Conservation (phyloP, 352 stramenopile species). For the Globisporangium mamillatum region DNA sequence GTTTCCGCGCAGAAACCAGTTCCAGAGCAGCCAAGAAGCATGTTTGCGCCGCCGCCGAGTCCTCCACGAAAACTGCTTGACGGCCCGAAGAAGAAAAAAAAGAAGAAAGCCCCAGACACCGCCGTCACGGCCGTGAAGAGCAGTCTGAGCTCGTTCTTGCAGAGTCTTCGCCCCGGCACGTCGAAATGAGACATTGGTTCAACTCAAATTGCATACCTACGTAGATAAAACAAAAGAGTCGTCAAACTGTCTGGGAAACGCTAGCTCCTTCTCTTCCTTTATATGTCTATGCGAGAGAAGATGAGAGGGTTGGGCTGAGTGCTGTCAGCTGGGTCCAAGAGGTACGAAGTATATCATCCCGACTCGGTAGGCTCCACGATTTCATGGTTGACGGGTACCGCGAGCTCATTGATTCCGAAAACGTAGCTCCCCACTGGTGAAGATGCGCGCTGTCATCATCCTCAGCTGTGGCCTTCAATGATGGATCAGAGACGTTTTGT, state of each 20-base stretch:
- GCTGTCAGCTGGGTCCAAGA: constrained; percentile 16
- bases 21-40: constrained; percentile 24
- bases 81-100: constrained; percentile 73
- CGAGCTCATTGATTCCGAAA: constrained; percentile 2
- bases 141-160: constrained; percentile 61
- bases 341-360: constrained; percentile 14
- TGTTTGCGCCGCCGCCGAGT: constrained; percentile 53
- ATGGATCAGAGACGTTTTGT: too few species aligned
- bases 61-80: constrained; percentile 71
- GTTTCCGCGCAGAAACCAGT: not conserved
- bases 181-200: constrained; percentile 25
- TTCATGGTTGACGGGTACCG: constrained; percentile 20
- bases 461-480: not conserved
- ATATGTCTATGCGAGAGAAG: not conserved
- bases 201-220: not conserved
- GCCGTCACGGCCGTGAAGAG: constrained; percentile 57
- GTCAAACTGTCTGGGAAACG: too few species aligned
- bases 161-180: constrained; percentile 35
- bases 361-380: constrained; percentile 9
- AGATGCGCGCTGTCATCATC: constrained; percentile 5
- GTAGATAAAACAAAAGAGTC: not conserved
- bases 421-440: not conserved
- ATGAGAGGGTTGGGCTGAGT: not conserved
- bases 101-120: constrained; percentile 29
- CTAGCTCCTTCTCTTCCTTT: not conserved